Base-by-base conservation (phyloP, 2,329 filamentous ascomycete species). In the Phyllosticta citriasiana region DNA sequence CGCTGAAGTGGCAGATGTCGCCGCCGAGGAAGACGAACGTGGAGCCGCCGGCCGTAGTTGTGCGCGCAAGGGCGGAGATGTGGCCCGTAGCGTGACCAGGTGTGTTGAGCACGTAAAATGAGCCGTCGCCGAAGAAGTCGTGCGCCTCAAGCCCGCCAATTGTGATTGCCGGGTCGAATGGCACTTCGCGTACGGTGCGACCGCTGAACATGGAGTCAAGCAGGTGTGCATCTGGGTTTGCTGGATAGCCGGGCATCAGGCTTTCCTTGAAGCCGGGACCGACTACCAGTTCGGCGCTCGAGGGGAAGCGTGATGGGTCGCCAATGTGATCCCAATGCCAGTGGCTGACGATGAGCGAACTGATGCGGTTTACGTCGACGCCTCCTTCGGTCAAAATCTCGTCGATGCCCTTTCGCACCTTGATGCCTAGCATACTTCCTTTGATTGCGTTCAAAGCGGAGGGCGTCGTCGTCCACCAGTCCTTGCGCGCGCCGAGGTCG, bases 111-210 rank as follows among this genome's bases (percentile, higher is more conserved):
- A 84, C 72, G 66, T 83, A 84, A 64, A 85, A 82, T 24, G 72
- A 77, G 0, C 81, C 82, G 66, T 85, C 82, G 2, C 77, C 77
- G 60, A 83, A 84, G 66, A 78, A 84, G 66, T 85, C 82, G 26
- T 73, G 69, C 1, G 79, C 79, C 19, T 47, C 40, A 16, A 47
- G n/a, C 14, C 40, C n/a, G 14, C 40, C 40, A n/a, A 47, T 47
- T n/a, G 16, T 47, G 40, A n/a, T n/a, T 7, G 40, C 7, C 6
- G 40, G 40, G 33, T 72, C 65, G 66, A 80, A 81, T 1, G 55
- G 53, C 33, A 71, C 64, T 54, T 71, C 70, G 16, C 65, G 65
- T 10, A 71, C 56, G 12, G 61, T 63, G 9, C 70, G 62, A 50
- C 66, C 63, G 2, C 60, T 64, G 62, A 66, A 69, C 54, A 69